These are phyloP conservation scores for Huntiella moniliformis DNA, from an alignment of 2,329 filamentous ascomycete species.

Conservation along the genomic window DNA sequence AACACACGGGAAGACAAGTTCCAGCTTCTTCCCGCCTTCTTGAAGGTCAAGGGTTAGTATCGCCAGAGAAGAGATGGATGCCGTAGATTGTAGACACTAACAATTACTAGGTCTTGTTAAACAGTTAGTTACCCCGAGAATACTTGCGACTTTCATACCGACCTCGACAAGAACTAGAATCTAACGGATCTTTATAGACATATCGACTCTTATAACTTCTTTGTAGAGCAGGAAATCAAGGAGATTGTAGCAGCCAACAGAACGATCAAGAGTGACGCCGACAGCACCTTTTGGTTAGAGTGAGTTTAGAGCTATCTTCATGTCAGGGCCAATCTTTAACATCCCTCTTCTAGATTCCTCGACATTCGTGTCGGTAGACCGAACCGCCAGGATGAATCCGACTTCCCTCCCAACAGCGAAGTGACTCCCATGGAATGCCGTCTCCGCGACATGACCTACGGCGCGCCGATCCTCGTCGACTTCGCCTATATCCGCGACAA, in stretches of 20 bases:
- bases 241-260: conserved; percentile 89
- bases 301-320: conserved; percentile 14
- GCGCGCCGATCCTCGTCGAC: conserved; percentile 82
- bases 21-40: conserved; percentile 88
- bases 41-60: conserved; percentile 69
- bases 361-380: conserved; percentile 78
- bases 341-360: conserved; percentile 34
- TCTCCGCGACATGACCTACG: conserved; percentile 92
- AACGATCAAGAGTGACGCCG: conserved; percentile 75
- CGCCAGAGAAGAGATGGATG: neutral
- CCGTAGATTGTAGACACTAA: neutral
- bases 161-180: neutral
- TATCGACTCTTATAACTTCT: conserved; percentile 97
- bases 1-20: conserved; percentile 70
- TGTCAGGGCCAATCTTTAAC: neutral
- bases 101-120: conserved; percentile 10
- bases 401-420: conserved; percentile 48
- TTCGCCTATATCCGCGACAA: conserved; percentile 76
- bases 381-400: conserved; percentile 57
- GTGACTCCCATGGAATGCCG: conserved; percentile 95
- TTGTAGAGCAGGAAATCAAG: conserved; percentile 89
- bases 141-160: conserved; percentile 11
- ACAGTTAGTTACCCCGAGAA: conserved; percentile 8
- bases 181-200: conserved; percentile 29
- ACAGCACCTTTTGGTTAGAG: conserved; percentile 83